These are phyloP conservation scores for Pythium vanterpoolii DNA, from an alignment of 352 stramenopile species.

Conservation along the genomic window DNA sequence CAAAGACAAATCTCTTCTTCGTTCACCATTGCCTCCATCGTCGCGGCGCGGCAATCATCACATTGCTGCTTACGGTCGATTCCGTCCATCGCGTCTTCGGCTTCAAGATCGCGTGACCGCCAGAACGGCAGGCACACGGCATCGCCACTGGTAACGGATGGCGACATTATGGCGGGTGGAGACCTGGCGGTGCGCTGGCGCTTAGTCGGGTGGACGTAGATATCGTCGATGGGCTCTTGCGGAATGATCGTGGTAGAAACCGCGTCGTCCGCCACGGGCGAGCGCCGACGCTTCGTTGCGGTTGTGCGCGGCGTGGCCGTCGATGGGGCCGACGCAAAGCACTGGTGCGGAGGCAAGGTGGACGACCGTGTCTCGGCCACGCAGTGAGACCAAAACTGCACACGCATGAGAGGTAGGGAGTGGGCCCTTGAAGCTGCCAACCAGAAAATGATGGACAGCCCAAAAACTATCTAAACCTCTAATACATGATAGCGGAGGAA, in stretches of 20 bases:
- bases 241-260: constrained; percentile 4
- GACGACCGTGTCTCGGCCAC: neutral
- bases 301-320: constrained; percentile 1
- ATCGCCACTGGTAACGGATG: neutral
- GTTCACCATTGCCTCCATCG: constrained; percentile 4
- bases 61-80: neutral
- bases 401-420: no score
- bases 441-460: neutral
- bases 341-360: constrained; percentile 19
- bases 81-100: neutral
- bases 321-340: constrained; percentile 9
- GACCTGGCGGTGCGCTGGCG: neutral
- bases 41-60: neutral
- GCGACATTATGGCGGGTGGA: constrained; percentile 1
- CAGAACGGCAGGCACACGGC: neutral
- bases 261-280: neutral
- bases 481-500: neutral
- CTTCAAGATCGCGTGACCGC: neutral
- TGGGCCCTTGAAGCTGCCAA: neutral
- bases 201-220: neutral
- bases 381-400: constrained; percentile 21
- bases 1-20: constrained; percentile 26
- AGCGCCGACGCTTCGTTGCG: constrained; percentile 17
- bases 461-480: neutral
- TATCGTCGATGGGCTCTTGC: constrained; percentile 4